Evolutionary conservation across 2,329 filamentous ascomycete genomes (phyloP).

Genomic region (Talaromyces piceae): DNA sequence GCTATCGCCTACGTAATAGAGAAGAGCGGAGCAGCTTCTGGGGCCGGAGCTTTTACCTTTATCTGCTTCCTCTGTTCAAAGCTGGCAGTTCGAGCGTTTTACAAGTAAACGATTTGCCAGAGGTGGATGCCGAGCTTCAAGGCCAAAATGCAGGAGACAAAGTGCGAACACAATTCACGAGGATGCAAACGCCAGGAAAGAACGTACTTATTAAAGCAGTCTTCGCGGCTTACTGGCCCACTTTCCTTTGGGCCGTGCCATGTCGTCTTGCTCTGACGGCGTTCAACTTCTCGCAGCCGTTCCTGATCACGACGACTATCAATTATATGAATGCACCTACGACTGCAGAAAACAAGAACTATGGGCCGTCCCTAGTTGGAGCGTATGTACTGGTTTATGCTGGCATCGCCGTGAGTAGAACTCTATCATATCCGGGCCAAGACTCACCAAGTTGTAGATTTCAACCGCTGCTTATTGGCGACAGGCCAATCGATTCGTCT

Average conservation of each 20-base stretch:
- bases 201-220: neutral
- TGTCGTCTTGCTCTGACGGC: conserved; percentile 26
- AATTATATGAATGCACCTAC: neutral
- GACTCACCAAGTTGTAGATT: neutral
- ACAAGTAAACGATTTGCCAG: conserved; percentile 17
- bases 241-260: neutral
- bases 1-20: neutral
- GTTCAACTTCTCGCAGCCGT: conserved; percentile 31
- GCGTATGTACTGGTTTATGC: conserved; percentile 37
- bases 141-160: neutral
- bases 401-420: conserved; percentile 35
- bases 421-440: conserved; percentile 17
- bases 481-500: conserved; percentile 15
- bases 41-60: conserved; percentile 39
- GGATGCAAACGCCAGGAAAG: neutral
- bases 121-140: conserved; percentile 2
- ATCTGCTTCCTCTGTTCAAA: conserved; percentile 42
- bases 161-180: neutral
- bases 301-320: conserved; percentile 28
- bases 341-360: neutral
- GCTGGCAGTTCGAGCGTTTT: conserved; percentile 37
- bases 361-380: conserved; percentile 37
- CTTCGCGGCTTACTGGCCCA: conserved; percentile 1
- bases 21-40: conserved; percentile 43
- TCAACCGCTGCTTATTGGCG: conserved; percentile 3